These are phyloP conservation scores for Craterostigma plantagineum DNA, from an alignment of 257 asterid genomes.

Conservation along the genomic window DNA sequence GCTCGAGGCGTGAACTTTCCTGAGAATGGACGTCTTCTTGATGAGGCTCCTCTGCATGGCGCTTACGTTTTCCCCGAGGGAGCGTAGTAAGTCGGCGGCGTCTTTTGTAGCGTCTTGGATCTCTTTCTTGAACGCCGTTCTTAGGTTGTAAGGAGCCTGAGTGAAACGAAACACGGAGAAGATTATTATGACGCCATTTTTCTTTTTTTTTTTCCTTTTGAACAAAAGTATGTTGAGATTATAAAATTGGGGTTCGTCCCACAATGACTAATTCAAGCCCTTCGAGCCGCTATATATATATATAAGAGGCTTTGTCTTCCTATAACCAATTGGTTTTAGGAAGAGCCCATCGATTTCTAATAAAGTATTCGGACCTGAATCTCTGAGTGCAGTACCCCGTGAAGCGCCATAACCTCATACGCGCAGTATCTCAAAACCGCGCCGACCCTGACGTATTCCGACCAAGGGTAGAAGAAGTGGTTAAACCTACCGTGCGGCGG, in stretches of 20 bases:
- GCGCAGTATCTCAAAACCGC: conserved; percentile 51
- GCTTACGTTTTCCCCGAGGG: conserved; percentile 28
- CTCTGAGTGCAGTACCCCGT: conserved; percentile 59
- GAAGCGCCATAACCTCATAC: conserved; percentile 63
- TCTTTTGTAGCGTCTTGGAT: conserved; percentile 33
- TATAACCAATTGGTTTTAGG: too few species aligned
- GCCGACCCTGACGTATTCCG: conserved; percentile 52
- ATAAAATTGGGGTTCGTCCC: too few species aligned
- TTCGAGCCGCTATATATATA: too few species aligned
- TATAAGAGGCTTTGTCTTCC: too few species aligned
- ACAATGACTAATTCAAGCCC: too few species aligned
- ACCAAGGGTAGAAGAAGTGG: conserved; percentile 57
- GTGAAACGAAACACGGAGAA: too few species aligned
- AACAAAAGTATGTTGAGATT: too few species aligned
- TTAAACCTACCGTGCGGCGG: conserved; percentile 61
- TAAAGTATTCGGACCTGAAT: conserved; percentile 54
- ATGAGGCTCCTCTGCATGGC: conserved; percentile 28
- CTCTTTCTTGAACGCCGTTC: conserved; percentile 40
- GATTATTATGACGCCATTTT: too few species aligned
- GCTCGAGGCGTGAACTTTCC: conserved; percentile 25
- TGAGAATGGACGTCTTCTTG: conserved; percentile 21
- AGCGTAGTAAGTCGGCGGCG: conserved; percentile 42
- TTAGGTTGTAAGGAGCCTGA: conserved; percentile 48
- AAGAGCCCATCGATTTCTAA: too few species aligned
- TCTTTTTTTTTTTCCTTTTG: too few species aligned